Conservation (phyloP, 2,329 filamentous ascomycete species). For the Conoideocrella luteorostrata region DNA sequence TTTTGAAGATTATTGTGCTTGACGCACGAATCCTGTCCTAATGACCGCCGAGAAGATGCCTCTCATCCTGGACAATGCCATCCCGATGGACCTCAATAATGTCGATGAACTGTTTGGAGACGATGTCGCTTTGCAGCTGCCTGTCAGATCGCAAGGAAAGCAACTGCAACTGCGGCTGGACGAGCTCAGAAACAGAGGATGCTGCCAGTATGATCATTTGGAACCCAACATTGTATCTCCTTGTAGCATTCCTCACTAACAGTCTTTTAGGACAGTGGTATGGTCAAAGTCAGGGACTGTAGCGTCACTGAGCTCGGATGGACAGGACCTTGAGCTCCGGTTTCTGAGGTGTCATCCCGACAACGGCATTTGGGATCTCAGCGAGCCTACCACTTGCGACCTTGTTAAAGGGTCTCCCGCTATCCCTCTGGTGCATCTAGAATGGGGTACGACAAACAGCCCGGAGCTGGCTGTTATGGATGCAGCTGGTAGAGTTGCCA, state of each 20-base stretch:
- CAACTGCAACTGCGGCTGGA: constrained; percentile 68
- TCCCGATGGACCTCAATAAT: constrained; percentile 49
- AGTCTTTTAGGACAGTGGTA: constrained; percentile 57
- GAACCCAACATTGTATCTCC: background rate
- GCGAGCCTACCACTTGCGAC: constrained; percentile 60
- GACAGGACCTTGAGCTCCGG: constrained; percentile 62
- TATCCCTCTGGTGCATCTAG: constrained; percentile 69
- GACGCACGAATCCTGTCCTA: constrained; percentile 3
- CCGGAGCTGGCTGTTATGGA: constrained; percentile 82
- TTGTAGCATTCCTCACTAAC: background rate
- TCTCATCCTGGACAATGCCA: constrained; percentile 34
- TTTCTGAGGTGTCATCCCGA: constrained; percentile 63
- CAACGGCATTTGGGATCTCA: constrained; percentile 69
- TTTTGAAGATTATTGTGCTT: background rate
- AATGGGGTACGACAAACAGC: constrained; percentile 67
- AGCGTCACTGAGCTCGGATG: constrained; percentile 70
- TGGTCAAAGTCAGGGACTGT: constrained; percentile 89
- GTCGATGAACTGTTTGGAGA: constrained; percentile 74
- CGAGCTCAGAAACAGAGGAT: constrained; percentile 68
- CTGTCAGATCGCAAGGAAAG: constrained; percentile 41
- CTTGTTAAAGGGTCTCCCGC: constrained; percentile 56
- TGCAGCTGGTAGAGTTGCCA: constrained; percentile 66
- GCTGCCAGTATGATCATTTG: constrained; percentile 63
- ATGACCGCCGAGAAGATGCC: constrained; percentile 37
- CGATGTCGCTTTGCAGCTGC: constrained; percentile 51